Conservation (phyloP, 108 stramenopile species). For the Cyclotella atomus region DNA sequence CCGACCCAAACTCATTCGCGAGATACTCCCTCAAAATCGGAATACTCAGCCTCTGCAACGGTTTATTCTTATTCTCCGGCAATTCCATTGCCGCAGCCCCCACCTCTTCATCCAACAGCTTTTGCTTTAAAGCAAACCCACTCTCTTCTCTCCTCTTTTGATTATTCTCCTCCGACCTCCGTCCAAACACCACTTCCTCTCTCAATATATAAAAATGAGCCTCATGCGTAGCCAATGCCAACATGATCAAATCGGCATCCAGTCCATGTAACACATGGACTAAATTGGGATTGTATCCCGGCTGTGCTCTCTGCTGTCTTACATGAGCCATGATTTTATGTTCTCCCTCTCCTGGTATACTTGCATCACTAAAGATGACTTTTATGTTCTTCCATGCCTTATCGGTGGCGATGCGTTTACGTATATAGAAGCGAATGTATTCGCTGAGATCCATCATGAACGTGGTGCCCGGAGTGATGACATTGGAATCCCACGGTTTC, state of each 20-base stretch:
- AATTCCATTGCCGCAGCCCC: conserved; percentile 76
- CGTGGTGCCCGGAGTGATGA: conserved; percentile 98
- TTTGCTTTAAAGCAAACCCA: conserved; percentile 74
- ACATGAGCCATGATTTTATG: conserved; percentile 98
- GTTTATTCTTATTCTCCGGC: conserved; percentile 79
- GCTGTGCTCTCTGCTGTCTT: conserved; percentile 89
- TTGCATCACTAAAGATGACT: conserved; percentile 95
- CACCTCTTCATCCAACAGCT: conserved; percentile 76
- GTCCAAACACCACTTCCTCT: conserved; percentile 92
- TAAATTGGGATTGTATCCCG: conserved; percentile 95
- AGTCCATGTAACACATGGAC: conserved; percentile 97
- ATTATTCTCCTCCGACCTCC: conserved; percentile 67
- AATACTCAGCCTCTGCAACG: conserved; percentile 82
- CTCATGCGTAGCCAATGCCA: conserved; percentile 98
- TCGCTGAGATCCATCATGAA: conserved; percentile 94
- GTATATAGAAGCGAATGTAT: conserved; percentile 90
- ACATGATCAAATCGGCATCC: conserved; percentile 99
- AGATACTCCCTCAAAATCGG: conserved; percentile 96
- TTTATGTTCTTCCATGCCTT: conserved; percentile 90
- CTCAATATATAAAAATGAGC: conserved; percentile 96
- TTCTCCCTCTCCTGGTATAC: conserved; percentile 98
- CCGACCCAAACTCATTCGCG: conserved; percentile 79
- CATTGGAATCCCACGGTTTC: conserved; percentile 95
- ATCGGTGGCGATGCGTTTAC: conserved; percentile 89
- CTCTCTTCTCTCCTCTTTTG: conserved; percentile 75